These are phyloP conservation scores for Gynochthodes officinalis DNA, from an alignment of 257 asterid species.

Conservation along the genomic window DNA sequence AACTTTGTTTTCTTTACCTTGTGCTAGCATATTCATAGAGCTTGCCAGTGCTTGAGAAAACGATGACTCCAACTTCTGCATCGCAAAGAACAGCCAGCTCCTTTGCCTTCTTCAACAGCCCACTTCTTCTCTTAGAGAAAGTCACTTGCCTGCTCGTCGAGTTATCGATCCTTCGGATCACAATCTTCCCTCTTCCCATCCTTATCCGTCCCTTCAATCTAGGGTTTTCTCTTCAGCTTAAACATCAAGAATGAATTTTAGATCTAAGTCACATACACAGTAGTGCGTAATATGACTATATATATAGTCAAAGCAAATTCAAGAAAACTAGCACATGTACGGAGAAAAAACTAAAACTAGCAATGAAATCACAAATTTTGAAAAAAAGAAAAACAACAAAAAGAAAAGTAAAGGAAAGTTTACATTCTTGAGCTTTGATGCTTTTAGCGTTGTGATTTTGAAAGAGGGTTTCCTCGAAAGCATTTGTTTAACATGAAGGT, in stretches of 20 bases:
- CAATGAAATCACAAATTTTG: too few relatives aligned
- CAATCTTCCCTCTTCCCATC: constrained; percentile 51
- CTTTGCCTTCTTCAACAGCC: constrained; percentile 41
- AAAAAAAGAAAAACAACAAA: not conserved
- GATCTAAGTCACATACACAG: constrained; percentile 14
- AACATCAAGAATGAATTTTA: not conserved
- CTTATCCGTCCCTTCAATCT: not conserved
- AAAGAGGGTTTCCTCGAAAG: constrained; percentile 11
- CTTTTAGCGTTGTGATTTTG: not conserved
- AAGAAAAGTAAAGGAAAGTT: not conserved
- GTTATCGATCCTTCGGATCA: constrained; percentile 39
- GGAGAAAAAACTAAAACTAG: too few relatives aligned
- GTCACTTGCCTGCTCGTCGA: constrained; percentile 43
- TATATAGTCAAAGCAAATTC: not conserved
- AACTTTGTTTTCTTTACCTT: constrained; percentile 19
- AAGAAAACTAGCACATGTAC: not conserved
- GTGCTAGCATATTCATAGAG: constrained; percentile 39
- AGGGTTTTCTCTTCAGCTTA: constrained; percentile 24
- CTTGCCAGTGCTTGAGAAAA: constrained; percentile 42
- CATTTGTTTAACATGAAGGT: constrained; percentile 12
- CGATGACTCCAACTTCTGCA: constrained; percentile 45
- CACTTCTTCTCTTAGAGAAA: constrained; percentile 42
- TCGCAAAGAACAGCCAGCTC: constrained; percentile 44
- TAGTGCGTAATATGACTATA: too few relatives aligned
- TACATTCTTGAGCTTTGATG: constrained; percentile 21